Evolutionary conservation across 2,329 filamentous ascomycete species (phyloP), one percentile per base, ranked within the genome.

Genomic region (Phoma sp.): DNA sequence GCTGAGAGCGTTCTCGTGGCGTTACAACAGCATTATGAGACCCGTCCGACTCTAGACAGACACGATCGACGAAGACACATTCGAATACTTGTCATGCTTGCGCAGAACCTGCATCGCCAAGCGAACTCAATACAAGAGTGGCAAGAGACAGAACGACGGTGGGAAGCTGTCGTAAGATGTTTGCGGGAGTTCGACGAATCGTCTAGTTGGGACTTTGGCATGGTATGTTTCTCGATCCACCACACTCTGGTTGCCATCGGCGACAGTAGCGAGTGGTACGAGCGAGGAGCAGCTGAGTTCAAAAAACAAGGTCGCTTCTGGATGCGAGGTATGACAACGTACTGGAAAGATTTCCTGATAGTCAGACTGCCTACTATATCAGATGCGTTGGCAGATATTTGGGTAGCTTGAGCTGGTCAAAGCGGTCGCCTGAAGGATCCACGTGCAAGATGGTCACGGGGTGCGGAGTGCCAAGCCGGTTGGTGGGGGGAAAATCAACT

Each of bases 371-470:
- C 34, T 7, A 20, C 17, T 20, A 10, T 37, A 20, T 10, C 12
- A 7, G 17, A 80, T 11, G 14, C 14, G 29, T 32, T 32, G 29
- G 14, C 29, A 32, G 6, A 12, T 7, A 28, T n/a, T n/a, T n/a
- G n/a, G n/a, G n/a, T n/a, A n/a, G n/a, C n/a, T n/a, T n/a, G n/a
- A n/a, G n/a, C n/a, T n/a, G n/a, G n/a, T n/a, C n/a, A n/a, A n/a
- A n/a, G n/a, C n/a, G n/a, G n/a, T n/a, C n/a, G n/a, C n/a, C n/a
- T n/a, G n/a, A n/a, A n/a, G n/a, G n/a, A n/a, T n/a, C n/a, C n/a
- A n/a, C n/a, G n/a, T n/a, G n/a, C n/a, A n/a, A n/a, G n/a, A n/a
- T n/a, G n/a, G n/a, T n/a, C n/a, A n/a, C n/a, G n/a, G n/a, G n/a
- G n/a, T n/a, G n/a, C n/a, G n/a, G n/a, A n/a, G n/a, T n/a, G n/a